phyloP scores from a whole-genome alignment of 306 rosid species.

The Cercis canadensis region DNA sequence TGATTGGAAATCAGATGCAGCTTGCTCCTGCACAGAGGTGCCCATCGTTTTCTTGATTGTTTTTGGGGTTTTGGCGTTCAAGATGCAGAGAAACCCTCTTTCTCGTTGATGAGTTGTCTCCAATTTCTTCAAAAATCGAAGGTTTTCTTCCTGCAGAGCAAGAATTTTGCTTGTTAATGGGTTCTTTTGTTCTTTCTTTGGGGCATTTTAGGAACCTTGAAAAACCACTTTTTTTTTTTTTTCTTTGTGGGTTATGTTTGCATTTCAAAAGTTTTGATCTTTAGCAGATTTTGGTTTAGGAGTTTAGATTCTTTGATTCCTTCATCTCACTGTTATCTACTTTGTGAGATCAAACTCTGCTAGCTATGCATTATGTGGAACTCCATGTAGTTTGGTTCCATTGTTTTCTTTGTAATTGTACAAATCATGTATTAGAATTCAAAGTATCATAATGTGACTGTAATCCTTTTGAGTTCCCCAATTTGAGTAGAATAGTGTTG shows the following conservation, averaged over 20 bases:
- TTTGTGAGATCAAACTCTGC: background rate
- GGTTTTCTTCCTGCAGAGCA: background rate
- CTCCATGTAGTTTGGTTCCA: too few relatives aligned
- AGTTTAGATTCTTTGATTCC: background rate
- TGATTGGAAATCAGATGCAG: constrained; percentile 31
- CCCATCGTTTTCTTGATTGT: constrained; percentile 41
- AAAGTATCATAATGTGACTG: too few relatives aligned
- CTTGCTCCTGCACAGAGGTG: constrained; percentile 37
- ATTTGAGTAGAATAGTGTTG: too few relatives aligned
- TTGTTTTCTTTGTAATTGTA: too few relatives aligned
- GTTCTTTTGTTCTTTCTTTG: background rate
- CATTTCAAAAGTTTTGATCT: background rate
- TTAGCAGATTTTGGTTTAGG: background rate
- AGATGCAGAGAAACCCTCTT: constrained; percentile 32
- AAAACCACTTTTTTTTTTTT: background rate
- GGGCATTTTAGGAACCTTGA: background rate
- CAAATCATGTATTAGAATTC: too few relatives aligned
- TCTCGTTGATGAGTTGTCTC: constrained; percentile 2
- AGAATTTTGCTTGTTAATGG: background rate
- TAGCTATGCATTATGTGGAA: too few relatives aligned
- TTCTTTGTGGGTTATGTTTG: too few relatives aligned
- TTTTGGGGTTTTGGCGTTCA: constrained; percentile 34
- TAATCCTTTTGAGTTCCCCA: too few relatives aligned
- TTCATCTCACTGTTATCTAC: background rate
- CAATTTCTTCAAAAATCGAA: background rate